phyloP scores from a whole-genome alignment of 805 yeast genomes.

The Candida xyloterini region DNA sequence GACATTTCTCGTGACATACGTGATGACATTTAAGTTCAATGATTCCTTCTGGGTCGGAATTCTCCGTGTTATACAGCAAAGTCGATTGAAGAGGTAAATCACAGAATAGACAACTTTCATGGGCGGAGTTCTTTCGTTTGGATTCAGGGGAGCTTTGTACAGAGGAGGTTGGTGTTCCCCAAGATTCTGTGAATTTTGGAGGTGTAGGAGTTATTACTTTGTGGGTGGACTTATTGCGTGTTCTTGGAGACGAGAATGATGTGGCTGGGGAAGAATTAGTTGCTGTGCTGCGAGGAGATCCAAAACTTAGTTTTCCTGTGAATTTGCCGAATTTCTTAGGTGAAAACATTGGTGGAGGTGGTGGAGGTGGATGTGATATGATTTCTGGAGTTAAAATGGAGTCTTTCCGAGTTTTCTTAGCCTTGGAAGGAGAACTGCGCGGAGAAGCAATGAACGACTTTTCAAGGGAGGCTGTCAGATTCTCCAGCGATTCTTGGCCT shows the following conservation, averaged over 20 bases:
- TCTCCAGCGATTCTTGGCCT: conserved; percentile 16
- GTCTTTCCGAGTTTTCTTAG: conserved; percentile 1
- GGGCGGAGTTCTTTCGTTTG: conserved; percentile 2
- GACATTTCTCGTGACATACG: conserved; percentile 56
- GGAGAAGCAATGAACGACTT: conserved; percentile 17
- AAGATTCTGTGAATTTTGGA: neutral
- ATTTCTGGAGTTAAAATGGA: neutral
- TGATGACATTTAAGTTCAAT: conserved; percentile 55
- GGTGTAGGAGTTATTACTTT: neutral
- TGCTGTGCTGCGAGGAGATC: conserved; percentile 13
- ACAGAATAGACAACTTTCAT: conserved; percentile 38
- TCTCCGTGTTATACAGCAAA: conserved; percentile 37
- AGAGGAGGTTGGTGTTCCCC: conserved; percentile 5
- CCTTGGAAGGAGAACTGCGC: conserved; percentile 8
- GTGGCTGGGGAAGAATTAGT: neutral
- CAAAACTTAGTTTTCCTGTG: conserved; percentile 22
- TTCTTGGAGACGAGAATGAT: conserved; percentile 3
- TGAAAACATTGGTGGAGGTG: conserved; percentile 5
- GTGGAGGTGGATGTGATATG: conserved; percentile 23
- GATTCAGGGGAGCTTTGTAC: conserved; percentile 5
- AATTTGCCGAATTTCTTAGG: conserved; percentile 23
- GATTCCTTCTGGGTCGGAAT: conserved; percentile 31
- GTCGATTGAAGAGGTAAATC: conserved; percentile 47
- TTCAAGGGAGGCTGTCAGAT: conserved; percentile 19
- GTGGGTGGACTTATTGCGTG: neutral